Conservation (phyloP, 2,329 filamentous ascomycete species). For the Trichoderma aggressivum region DNA sequence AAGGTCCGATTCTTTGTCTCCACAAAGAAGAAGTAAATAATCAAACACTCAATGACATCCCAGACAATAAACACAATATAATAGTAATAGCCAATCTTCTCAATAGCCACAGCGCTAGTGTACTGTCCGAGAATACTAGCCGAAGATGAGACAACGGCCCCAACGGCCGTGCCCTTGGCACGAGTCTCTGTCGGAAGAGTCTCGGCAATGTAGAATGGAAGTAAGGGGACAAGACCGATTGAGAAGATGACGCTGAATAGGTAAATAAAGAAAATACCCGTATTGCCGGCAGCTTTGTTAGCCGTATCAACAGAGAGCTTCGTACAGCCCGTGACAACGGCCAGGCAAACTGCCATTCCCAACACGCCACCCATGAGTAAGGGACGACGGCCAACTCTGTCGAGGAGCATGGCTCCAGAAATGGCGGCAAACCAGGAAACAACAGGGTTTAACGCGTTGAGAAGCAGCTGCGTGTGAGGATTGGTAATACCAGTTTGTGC, state of each 20-base stretch:
- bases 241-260: conserved; percentile 47
- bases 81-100: conserved; percentile 35
- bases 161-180: conserved; percentile 21
- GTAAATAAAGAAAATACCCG: conserved; percentile 55
- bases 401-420: conserved; percentile 53
- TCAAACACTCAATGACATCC: conserved; percentile 25
- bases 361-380: conserved; percentile 39
- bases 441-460: conserved; percentile 53
- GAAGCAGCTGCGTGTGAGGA: conserved; percentile 45
- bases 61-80: conserved; percentile 37
- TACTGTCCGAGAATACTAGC: conserved; percentile 18
- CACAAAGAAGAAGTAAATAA: conserved; percentile 37
- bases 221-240: conserved; percentile 17
- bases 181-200: conserved; percentile 22
- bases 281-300: conserved; percentile 54
- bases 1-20: conserved; percentile 30
- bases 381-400: conserved; percentile 55
- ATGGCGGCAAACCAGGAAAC: conserved; percentile 50
- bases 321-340: conserved; percentile 52
- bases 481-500: conserved; percentile 50
- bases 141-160: conserved; percentile 9
- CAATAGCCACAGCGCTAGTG: conserved; percentile 11
- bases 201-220: conserved; percentile 24
- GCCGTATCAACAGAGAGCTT: conserved; percentile 36
- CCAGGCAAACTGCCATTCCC: conserved; percentile 41